Conservation (phyloP, 2,329 filamentous ascomycete genomes). For the Curvularia sp. region DNA sequence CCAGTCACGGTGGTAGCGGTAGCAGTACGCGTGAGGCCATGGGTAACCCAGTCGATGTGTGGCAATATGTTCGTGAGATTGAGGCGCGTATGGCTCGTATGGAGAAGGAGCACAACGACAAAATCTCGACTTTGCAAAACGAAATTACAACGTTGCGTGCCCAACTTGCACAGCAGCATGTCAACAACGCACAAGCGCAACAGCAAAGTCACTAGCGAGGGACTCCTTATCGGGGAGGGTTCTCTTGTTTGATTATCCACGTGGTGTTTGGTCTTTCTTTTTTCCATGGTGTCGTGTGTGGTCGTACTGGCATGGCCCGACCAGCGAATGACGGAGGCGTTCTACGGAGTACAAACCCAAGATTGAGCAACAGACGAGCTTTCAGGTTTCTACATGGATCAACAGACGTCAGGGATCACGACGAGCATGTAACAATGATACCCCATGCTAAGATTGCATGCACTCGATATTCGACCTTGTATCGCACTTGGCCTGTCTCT, state of each 20-base stretch:
- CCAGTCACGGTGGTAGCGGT: conserved; percentile 64
- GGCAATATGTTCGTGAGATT: conserved; percentile 74
- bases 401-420: conserved; percentile 20
- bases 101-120: conserved; percentile 58
- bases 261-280: background rate
- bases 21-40: conserved; percentile 74
- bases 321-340: conserved; percentile 9
- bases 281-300: conserved; percentile 1
- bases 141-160: conserved; percentile 53
- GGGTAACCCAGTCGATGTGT: conserved; percentile 64
- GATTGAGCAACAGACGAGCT: conserved; percentile 21
- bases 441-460: conserved; percentile 20
- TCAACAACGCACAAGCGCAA: conserved; percentile 34
- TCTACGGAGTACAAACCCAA: conserved; percentile 21
- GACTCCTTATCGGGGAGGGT: background rate
- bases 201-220: conserved; percentile 23
- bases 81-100: conserved; percentile 62
- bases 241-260: background rate
- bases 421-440: conserved; percentile 24
- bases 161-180: conserved; percentile 48
- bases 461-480: conserved; percentile 15
- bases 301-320: conserved; percentile 3
- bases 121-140: conserved; percentile 54
- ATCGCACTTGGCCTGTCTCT: conserved; percentile 6
- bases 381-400: conserved; percentile 21